These are phyloP conservation scores for Paecilomyces formosus DNA, from an alignment of 2,329 filamentous ascomycete species.

Conservation along the genomic window DNA sequence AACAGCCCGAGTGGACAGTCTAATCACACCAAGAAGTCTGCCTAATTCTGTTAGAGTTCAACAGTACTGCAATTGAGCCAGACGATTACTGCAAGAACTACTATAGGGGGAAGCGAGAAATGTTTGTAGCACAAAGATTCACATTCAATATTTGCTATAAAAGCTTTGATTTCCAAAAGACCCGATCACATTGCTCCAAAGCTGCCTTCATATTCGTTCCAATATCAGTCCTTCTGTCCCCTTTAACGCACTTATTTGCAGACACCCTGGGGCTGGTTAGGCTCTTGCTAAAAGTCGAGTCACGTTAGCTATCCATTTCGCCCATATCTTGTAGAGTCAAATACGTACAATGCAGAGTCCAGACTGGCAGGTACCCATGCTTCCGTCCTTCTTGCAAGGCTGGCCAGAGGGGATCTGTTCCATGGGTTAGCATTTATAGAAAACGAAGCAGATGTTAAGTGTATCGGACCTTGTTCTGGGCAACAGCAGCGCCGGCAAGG, in stretches of 20 bases:
- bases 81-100: too few species aligned
- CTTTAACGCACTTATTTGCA: neutral
- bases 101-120: too few species aligned
- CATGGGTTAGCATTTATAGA: neutral
- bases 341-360: slow-evolving; percentile 3
- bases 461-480: neutral
- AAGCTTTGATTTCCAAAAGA: too few species aligned
- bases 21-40: too few species aligned
- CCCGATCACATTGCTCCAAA: neutral
- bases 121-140: too few species aligned
- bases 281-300: neutral
- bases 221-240: neutral
- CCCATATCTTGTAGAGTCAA: neutral
- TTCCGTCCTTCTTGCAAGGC: slow-evolving; percentile 7
- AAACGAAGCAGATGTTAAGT: neutral
- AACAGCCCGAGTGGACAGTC: too few species aligned
- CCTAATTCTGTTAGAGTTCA: too few species aligned
- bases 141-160: neutral
- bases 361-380: slow-evolving; percentile 4
- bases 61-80: too few species aligned
- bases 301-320: neutral
- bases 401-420: slow-evolving; percentile 2
- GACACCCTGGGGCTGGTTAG: neutral
- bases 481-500: neutral
- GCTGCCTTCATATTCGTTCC: neutral